These are phyloP conservation scores for Echria macrotheca DNA, from an alignment of 495 filamentous ascomycete genomes.

Conservation along the genomic window DNA sequence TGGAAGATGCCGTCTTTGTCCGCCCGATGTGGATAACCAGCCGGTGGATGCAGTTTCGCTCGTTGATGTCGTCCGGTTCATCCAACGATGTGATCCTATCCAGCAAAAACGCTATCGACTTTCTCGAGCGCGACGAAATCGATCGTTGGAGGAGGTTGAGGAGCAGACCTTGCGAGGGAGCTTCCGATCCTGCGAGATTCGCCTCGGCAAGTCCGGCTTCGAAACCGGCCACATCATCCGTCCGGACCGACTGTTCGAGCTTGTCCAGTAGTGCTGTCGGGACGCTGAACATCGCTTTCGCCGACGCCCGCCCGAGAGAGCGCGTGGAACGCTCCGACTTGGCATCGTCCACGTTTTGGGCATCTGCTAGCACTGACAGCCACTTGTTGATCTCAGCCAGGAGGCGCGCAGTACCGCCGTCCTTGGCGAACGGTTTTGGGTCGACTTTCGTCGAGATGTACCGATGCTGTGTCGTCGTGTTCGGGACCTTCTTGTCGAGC, in stretches of 20 bases:
- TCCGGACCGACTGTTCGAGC: conserved; percentile 71
- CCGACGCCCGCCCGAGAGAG: conserved; percentile 64
- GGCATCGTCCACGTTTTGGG: conserved; percentile 63
- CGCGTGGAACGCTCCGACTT: conserved; percentile 64
- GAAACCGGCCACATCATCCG: conserved; percentile 62
- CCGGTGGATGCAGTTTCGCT: conserved; percentile 87
- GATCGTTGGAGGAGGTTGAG: conserved; percentile 78
- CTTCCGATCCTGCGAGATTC: conserved; percentile 47
- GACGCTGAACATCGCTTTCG: conserved; percentile 65
- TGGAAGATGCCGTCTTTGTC: conserved; percentile 57
- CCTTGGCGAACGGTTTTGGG: conserved; percentile 75
- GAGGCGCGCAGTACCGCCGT: conserved; percentile 55
- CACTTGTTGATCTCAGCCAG: conserved; percentile 83
- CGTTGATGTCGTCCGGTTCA: conserved; percentile 87
- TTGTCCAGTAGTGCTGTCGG: conserved; percentile 59
- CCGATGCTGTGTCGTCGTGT: conserved; percentile 64
- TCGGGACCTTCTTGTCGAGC: conserved; percentile 81
- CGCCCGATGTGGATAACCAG: conserved; percentile 86
- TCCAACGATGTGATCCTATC: conserved; percentile 62
- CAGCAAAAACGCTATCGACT: conserved; percentile 65
- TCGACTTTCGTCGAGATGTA: conserved; percentile 88
- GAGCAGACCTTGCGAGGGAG: conserved; percentile 56
- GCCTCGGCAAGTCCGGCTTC: conserved; percentile 52
- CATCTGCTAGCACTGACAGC: conserved; percentile 74
- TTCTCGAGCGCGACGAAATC: conserved; percentile 64